These are phyloP conservation scores for Boletus reticulatus DNA, from an alignment of 768 basidiomycete genomes.

Conservation along the genomic window DNA sequence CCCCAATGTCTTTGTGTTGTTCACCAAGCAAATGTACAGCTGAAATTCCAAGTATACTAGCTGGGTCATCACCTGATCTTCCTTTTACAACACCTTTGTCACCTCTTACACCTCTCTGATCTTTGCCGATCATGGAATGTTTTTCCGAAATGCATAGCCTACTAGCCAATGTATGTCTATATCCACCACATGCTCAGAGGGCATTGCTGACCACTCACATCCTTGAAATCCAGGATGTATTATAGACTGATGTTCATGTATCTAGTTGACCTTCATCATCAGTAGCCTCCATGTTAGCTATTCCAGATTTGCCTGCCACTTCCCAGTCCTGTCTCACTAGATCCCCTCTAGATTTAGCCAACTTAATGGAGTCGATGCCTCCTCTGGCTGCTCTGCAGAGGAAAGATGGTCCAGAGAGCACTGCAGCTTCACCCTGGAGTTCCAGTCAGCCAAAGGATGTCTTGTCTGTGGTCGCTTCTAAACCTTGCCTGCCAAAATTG, in stretches of 20 bases:
- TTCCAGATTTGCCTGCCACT: neutral
- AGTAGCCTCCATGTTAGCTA: neutral
- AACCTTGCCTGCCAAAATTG: conserved; percentile 9
- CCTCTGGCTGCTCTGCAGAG: neutral
- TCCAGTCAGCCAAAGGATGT: neutral
- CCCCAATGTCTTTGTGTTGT: conserved; percentile 27
- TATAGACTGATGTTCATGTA: neutral
- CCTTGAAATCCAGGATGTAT: too few relatives aligned
- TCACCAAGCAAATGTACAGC: conserved; percentile 20
- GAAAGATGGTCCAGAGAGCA: neutral
- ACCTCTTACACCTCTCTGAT: conserved; percentile 51
- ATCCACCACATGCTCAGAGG: neutral
- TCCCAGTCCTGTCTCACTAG: conserved; percentile 7
- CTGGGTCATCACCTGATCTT: conserved; percentile 16
- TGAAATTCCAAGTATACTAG: conserved; percentile 26
- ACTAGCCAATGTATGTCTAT: conserved; percentile 21
- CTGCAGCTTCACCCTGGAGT: neutral
- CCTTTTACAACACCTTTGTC: conserved; percentile 31
- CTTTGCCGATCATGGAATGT: conserved; percentile 37
- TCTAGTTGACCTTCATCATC: neutral
- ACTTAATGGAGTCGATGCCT: conserved; percentile 1
- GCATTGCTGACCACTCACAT: neutral
- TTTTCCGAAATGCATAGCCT: conserved; percentile 10
- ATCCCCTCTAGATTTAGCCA: too few relatives aligned
- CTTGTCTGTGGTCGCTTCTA: neutral